Percentiles rank a stretch among this genome's conserved stretches.
These are phyloP conservation scores for Lycium ferocissimum DNA, from an alignment of 257 asterid genomes.

Conservation along the genomic window DNA sequence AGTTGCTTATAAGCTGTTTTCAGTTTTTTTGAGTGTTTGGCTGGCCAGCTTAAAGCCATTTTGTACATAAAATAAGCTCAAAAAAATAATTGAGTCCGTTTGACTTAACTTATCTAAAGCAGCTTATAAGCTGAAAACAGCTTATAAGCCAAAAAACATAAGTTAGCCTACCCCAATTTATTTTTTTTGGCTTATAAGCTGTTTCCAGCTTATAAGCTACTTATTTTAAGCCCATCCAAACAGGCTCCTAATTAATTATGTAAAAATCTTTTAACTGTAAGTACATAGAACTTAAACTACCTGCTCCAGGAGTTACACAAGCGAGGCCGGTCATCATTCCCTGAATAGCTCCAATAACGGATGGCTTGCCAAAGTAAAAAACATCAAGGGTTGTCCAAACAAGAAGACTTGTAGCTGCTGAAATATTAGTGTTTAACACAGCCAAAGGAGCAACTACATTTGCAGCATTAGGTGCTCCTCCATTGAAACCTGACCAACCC, in stretches of 20 bases:
- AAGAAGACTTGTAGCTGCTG: slow-evolving; percentile 90
- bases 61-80: no score
- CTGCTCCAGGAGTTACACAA: slow-evolving; percentile 95
- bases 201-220: no score
- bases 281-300: slow-evolving; percentile 36
- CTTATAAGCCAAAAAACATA: no score
- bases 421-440: slow-evolving; percentile 72
- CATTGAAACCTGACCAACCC: slow-evolving; percentile 99
- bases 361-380: slow-evolving; percentile 81
- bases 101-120: no score
- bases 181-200: no score
- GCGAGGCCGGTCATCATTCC: slow-evolving; percentile 97
- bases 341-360: slow-evolving; percentile 89
- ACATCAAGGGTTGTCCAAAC: slow-evolving; percentile 93
- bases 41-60: no score
- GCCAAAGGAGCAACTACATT: slow-evolving; percentile 75
- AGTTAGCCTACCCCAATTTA: no score
- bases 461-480: slow-evolving; percentile 92
- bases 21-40: no score
- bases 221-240: no score
- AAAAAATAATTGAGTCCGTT: no score
- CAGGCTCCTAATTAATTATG: background rate
- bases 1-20: no score
- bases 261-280: background rate
- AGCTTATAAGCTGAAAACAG: no score